Evolutionary conservation across 2,329 filamentous ascomycete species (phyloP).

Genomic region (Verticillium nubilum): DNA sequence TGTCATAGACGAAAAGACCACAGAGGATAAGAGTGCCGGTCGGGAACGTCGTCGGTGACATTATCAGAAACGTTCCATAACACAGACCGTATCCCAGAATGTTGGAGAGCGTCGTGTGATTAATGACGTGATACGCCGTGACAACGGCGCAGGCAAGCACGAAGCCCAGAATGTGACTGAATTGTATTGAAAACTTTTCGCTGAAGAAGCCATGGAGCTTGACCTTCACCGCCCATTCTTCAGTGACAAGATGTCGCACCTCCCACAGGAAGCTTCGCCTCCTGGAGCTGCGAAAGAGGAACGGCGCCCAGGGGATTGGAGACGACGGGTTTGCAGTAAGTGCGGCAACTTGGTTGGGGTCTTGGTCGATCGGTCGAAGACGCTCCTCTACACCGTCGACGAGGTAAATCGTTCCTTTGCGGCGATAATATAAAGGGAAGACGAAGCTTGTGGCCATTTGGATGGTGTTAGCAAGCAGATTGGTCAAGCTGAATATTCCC

Average conservation of each 20-base stretch:
- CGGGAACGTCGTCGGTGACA: slow-evolving; percentile 83
- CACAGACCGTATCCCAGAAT: slow-evolving; percentile 82
- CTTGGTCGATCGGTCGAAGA: slow-evolving; percentile 20
- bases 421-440: slow-evolving; percentile 67
- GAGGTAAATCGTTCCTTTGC: slow-evolving; percentile 35
- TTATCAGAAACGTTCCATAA: slow-evolving; percentile 73
- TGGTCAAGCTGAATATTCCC: slow-evolving; percentile 70
- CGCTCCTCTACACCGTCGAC: slow-evolving; percentile 34
- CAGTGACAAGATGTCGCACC: slow-evolving; percentile 42
- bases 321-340: not conserved
- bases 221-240: slow-evolving; percentile 45
- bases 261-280: slow-evolving; percentile 36
- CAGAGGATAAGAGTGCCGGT: slow-evolving; percentile 74
- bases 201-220: slow-evolving; percentile 45
- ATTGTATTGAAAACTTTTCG: slow-evolving; percentile 44
- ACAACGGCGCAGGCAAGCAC: slow-evolving; percentile 48
- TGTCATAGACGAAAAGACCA: slow-evolving; percentile 89
- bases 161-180: slow-evolving; percentile 53
- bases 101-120: slow-evolving; percentile 63
- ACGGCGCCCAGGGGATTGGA: slow-evolving; percentile 6
- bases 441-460: slow-evolving; percentile 59
- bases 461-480: slow-evolving; percentile 67
- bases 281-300: slow-evolving; percentile 18
- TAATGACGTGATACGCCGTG: slow-evolving; percentile 63
- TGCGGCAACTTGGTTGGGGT: not conserved